Evolutionary conservation across 768 basidiomycete species (phyloP).

Genomic region (Lentinula detonsa): DNA sequence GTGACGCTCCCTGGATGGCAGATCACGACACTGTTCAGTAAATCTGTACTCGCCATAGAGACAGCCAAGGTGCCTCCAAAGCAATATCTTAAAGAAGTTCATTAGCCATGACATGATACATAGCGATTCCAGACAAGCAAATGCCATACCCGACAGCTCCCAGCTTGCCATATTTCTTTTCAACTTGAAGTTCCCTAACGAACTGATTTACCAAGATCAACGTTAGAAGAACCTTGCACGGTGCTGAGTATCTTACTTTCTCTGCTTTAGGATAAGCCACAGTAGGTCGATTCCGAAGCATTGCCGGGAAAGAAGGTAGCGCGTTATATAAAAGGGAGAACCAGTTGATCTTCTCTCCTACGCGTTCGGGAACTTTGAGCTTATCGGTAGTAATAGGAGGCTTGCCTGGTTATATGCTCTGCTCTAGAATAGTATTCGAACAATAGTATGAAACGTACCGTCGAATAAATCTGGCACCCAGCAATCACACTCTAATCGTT

Average conservation of each 20-base stretch:
- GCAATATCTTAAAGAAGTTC: constrained; percentile 28
- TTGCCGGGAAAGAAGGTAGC: constrained; percentile 19
- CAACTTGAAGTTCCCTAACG: constrained; percentile 26
- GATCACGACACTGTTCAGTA: constrained; percentile 33
- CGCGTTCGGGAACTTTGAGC: constrained; percentile 20
- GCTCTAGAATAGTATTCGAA: too few relatives aligned
- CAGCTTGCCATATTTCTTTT: constrained; percentile 36
- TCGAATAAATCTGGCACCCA: constrained; percentile 59
- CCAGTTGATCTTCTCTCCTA: constrained; percentile 25
- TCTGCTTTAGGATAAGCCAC: constrained; percentile 24
- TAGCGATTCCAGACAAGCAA: background rate
- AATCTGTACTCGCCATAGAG: constrained; percentile 27
- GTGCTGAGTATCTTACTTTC: constrained; percentile 17
- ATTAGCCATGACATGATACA: background rate
- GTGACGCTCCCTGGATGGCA: constrained; percentile 33
- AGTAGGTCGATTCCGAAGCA: constrained; percentile 26
- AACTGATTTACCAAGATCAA: constrained; percentile 21
- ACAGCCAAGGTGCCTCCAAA: constrained; percentile 34
- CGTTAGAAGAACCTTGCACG: background rate
- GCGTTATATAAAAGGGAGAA: constrained; percentile 15
- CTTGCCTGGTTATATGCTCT: constrained; percentile 14
- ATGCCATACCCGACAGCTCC: constrained; percentile 34
- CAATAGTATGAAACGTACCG: constrained; percentile 25
- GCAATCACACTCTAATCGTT: constrained; percentile 47
- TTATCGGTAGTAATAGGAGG: constrained; percentile 22